phyloP scores from a whole-genome alignment of 768 basidiomycete species.

The Tubosaeta sp. region DNA sequence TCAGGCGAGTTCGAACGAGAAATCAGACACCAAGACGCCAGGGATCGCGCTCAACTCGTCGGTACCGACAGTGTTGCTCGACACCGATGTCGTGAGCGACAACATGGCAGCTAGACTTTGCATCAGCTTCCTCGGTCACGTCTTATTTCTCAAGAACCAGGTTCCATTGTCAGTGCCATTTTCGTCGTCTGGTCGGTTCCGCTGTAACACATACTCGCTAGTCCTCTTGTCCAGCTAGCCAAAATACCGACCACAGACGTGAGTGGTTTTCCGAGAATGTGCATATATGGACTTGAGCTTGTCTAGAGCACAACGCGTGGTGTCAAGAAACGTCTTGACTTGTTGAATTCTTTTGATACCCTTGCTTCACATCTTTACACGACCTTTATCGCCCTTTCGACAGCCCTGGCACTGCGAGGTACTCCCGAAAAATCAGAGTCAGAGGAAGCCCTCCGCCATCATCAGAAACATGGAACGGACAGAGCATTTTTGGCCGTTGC shows the following conservation, averaged over 20 bases:
- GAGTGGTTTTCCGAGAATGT: conserved; percentile 10
- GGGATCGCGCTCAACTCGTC: conserved; percentile 5
- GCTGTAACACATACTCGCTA: conserved; percentile 19
- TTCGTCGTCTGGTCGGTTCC: background rate
- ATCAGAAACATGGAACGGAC: conserved; percentile 6
- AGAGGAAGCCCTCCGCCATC: background rate
- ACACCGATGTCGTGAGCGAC: conserved; percentile 50
- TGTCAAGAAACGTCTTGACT: conserved; percentile 55
- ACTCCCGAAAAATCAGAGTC: conserved; percentile 1
- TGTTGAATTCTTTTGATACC: conserved; percentile 64
- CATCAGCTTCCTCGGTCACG: conserved; percentile 58
- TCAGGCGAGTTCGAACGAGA: background rate
- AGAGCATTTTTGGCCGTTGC: conserved; percentile 58
- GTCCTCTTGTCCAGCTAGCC: conserved; percentile 63
- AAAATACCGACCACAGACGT: conserved; percentile 50
- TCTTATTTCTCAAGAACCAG: conserved; percentile 75
- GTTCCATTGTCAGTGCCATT: conserved; percentile 64
- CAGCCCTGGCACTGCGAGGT: conserved; percentile 48
- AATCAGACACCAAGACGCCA: background rate
- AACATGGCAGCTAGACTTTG: conserved; percentile 62
- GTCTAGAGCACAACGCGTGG: conserved; percentile 43
- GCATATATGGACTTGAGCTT: background rate
- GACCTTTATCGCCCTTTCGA: conserved; percentile 69
- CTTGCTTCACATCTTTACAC: conserved; percentile 70
- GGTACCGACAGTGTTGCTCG: conserved; percentile 43